Conservation (phyloP, 2,329 filamentous ascomycete genomes). For the Dactylella cylindrospora region DNA sequence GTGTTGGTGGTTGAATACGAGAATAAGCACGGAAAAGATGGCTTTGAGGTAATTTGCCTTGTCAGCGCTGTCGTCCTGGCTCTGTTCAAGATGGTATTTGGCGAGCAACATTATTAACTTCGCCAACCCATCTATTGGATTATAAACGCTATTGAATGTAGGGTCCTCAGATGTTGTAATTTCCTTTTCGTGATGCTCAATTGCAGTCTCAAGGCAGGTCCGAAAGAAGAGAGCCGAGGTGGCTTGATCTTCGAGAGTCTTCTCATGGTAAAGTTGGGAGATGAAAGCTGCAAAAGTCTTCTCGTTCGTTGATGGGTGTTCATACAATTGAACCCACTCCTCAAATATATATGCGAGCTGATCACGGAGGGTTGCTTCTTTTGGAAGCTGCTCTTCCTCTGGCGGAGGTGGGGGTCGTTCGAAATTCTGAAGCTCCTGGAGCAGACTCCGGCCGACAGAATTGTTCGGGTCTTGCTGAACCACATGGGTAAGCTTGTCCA, state of each 20-base stretch:
- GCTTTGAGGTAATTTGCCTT: conserved; percentile 75
- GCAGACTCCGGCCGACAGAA: conserved; percentile 44
- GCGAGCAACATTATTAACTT: conserved; percentile 77
- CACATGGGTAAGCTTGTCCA: conserved; percentile 48
- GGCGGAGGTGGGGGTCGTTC: conserved; percentile 57
- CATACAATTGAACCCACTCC: conserved; percentile 84
- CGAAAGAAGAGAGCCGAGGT: conserved; percentile 79
- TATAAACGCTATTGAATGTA: conserved; percentile 56
- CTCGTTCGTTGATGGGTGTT: conserved; percentile 73
- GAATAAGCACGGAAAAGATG: conserved; percentile 71
- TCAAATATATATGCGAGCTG: conserved; percentile 94
- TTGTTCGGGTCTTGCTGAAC: conserved; percentile 48
- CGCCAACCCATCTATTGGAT: conserved; percentile 75
- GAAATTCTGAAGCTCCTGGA: conserved; percentile 47
- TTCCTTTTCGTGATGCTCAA: conserved; percentile 74
- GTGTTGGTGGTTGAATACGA: conserved; percentile 84
- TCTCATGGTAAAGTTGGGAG: conserved; percentile 74
- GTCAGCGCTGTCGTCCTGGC: conserved; percentile 56
- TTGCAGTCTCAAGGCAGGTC: conserved; percentile 75
- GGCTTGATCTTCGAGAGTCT: conserved; percentile 71
- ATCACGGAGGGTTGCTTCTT: conserved; percentile 66
- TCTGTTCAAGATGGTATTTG: conserved; percentile 66
- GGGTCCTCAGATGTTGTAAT: conserved; percentile 54
- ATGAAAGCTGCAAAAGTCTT: conserved; percentile 75
- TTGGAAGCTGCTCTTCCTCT: conserved; percentile 68